phyloP scores from a whole-genome alignment of 129 eudicot genomes.

The Glebionis coronaria region DNA sequence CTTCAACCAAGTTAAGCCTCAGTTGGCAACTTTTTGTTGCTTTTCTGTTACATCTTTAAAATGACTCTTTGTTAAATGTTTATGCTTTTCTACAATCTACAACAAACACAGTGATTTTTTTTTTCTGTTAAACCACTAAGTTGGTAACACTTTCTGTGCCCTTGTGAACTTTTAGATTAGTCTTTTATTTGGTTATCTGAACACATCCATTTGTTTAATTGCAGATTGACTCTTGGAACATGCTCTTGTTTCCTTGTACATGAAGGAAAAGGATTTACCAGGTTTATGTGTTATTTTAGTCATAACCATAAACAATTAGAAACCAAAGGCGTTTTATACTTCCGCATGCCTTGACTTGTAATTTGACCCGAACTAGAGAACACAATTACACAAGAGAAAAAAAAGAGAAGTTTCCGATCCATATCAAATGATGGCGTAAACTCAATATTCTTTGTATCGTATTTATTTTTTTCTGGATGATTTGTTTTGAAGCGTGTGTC shows the following conservation, averaged over 20 bases:
- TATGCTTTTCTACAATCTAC: too few species aligned
- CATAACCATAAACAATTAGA: neutral
- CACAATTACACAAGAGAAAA: neutral
- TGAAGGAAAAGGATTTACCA: neutral
- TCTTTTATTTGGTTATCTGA: neutral
- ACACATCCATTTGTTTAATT: neutral
- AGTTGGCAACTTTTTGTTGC: too few species aligned
- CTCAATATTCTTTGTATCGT: neutral
- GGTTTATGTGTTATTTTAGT: neutral
- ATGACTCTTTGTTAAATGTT: too few species aligned
- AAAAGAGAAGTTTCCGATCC: neutral
- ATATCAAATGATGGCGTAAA: neutral
- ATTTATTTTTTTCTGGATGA: neutral
- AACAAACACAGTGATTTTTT: too few species aligned
- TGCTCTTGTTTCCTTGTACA: conserved; percentile 13
- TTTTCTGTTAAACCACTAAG: neutral
- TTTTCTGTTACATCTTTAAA: too few species aligned
- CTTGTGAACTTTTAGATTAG: neutral
- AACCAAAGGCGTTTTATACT: neutral
- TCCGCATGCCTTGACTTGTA: neutral
- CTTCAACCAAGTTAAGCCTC: too few species aligned
- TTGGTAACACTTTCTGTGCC: neutral
- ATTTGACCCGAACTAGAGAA: neutral
- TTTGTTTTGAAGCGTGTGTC: neutral
- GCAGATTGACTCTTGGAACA: conserved; percentile 11